phyloP scores from a whole-genome alignment of 2,329 filamentous ascomycete genomes.

The Fusarium sp. region DNA sequence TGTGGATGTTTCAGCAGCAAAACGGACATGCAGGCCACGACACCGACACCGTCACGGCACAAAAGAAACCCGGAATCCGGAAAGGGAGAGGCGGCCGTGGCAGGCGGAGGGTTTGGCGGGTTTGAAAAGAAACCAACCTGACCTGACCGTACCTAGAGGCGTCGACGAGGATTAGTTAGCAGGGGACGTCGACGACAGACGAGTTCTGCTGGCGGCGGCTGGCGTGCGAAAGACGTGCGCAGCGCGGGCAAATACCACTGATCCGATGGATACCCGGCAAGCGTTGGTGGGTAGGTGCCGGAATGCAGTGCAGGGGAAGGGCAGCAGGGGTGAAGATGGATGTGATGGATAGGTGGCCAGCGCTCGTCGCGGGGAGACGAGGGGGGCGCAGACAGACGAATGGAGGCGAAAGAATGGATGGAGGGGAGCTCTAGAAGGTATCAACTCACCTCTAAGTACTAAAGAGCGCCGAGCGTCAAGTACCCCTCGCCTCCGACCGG shows the following conservation, averaged over 20 bases:
- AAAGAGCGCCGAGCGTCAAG: background rate
- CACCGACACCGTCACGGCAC: slow-evolving; percentile 32
- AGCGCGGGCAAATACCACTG: slow-evolving; percentile 4
- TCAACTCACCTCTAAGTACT: background rate
- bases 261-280: slow-evolving; percentile 10
- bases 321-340: background rate
- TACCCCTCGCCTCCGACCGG: background rate
- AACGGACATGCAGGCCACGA: slow-evolving; percentile 20
- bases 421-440: background rate
- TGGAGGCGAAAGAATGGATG: background rate
- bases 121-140: slow-evolving; percentile 2
- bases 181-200: slow-evolving; percentile 23
- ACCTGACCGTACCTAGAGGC: slow-evolving; percentile 2
- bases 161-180: slow-evolving; percentile 24
- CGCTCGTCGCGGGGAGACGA: slow-evolving; percentile 1
- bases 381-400: background rate
- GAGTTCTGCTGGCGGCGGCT: slow-evolving; percentile 18
- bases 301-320: slow-evolving; percentile 5
- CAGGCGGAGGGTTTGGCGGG: slow-evolving; percentile 20
- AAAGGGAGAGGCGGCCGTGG: slow-evolving; percentile 28
- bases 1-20: slow-evolving; percentile 29
- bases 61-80: slow-evolving; percentile 18
- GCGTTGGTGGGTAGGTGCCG: slow-evolving; percentile 2
- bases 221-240: slow-evolving; percentile 15
- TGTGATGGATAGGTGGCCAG: background rate